Percentiles rank a stretch among this genome's conserved stretches.
phyloP scores from a whole-genome alignment of 805 yeast genomes.

The Candida mattraensis region DNA sequence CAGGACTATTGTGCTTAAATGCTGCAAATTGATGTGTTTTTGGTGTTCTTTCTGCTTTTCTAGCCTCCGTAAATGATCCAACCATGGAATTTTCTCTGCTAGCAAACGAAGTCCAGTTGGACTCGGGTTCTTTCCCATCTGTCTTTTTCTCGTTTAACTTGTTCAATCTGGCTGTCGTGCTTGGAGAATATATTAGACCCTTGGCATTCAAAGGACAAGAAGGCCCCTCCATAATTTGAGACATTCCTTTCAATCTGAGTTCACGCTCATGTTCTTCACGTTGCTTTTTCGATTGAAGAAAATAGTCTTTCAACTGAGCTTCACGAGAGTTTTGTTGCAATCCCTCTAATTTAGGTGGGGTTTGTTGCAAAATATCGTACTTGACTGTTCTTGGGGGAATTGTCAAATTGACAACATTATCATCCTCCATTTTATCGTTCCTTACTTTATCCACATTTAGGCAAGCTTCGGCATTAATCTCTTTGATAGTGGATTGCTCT shows the following conservation, averaged over 20 bases:
- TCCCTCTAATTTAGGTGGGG: background rate
- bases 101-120: slow-evolving; percentile 16
- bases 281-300: slow-evolving; percentile 1
- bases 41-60: slow-evolving; percentile 1
- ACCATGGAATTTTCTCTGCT: slow-evolving; percentile 7
- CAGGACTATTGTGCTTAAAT: too few relatives aligned
- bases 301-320: slow-evolving; percentile 3
- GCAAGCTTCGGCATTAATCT: slow-evolving; percentile 7
- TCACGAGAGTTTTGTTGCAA: slow-evolving; percentile 2
- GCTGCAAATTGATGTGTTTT: too few relatives aligned
- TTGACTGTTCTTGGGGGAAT: too few relatives aligned
- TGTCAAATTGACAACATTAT: too few relatives aligned
- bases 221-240: slow-evolving; percentile 2
- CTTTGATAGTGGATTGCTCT: slow-evolving; percentile 6
- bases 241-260: slow-evolving; percentile 19
- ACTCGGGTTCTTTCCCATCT: slow-evolving; percentile 4
- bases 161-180: slow-evolving; percentile 20
- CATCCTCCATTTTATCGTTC: background rate
- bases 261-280: slow-evolving; percentile 18
- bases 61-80: background rate
- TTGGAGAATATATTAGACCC: slow-evolving; percentile 25
- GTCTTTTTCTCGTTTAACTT: slow-evolving; percentile 5
- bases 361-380: too few relatives aligned
- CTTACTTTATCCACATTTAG: slow-evolving; percentile 7
- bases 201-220: slow-evolving; percentile 10